Conservation (phyloP, 371 early-diverging fungal genomes). For the Blakeslea trispora region DNA sequence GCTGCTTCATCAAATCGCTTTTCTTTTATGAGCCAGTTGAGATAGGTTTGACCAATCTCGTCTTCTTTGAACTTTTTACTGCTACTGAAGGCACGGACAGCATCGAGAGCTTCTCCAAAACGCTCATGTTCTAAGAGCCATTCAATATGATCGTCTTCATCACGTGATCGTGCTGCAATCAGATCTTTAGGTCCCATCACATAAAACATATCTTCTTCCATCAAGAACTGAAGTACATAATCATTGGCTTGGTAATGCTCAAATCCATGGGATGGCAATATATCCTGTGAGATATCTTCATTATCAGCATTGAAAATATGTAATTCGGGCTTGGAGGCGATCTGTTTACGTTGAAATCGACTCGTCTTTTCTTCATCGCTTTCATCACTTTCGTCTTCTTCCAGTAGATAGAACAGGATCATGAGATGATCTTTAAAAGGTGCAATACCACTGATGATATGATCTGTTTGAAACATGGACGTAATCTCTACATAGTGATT, state of each 20-base stretch:
- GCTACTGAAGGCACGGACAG: constrained; percentile 49
- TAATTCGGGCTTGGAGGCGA: constrained; percentile 82
- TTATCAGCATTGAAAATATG: constrained; percentile 81
- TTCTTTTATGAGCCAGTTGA: constrained; percentile 71
- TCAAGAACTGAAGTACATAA: constrained; percentile 72
- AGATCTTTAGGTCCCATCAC: constrained; percentile 92
- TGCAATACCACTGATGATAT: constrained; percentile 86
- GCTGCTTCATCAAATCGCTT: constrained; percentile 78
- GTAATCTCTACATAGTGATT: constrained; percentile 77
- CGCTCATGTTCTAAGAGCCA: constrained; percentile 82
- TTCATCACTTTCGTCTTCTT: constrained; percentile 28
- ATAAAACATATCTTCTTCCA: constrained; percentile 74
- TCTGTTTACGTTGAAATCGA: constrained; percentile 24
- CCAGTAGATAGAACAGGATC: constrained; percentile 72
- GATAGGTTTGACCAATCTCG: constrained; percentile 84
- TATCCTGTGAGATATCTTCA: constrained; percentile 86
- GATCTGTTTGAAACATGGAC: constrained; percentile 84
- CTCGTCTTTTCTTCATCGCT: constrained; percentile 31
- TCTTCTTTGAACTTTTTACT: constrained; percentile 60
- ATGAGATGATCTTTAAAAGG: constrained; percentile 77
- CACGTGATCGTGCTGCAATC: constrained; percentile 84
- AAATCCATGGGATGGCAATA: constrained; percentile 78
- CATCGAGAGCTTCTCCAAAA: constrained; percentile 80
- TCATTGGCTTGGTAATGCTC: constrained; percentile 90
- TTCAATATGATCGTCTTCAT: constrained; percentile 88